phyloP scores from a whole-genome alignment of 139 green algal genomes.

The Micractinium conductrix region DNA sequence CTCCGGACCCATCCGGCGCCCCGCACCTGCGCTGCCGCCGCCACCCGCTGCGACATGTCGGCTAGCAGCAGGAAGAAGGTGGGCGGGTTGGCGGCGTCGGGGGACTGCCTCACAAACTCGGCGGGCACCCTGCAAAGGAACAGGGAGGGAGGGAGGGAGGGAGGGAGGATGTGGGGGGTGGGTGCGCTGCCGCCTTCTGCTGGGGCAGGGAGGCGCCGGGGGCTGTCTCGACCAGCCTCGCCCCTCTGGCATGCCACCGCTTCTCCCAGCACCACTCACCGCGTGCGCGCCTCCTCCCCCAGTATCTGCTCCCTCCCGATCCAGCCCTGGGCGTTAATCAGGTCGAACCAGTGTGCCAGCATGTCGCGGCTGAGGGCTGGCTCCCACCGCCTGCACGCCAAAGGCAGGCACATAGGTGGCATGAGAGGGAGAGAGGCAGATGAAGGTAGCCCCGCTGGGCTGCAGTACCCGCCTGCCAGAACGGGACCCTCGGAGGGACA shows the following conservation, averaged over 20 bases:
- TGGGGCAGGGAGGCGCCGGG: too few species aligned
- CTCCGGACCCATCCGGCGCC: too few species aligned
- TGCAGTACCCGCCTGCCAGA: too few species aligned
- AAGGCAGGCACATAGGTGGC: not conserved
- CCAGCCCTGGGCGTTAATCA: slow-evolving; percentile 86
- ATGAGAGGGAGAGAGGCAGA: not conserved
- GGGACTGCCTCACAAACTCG: slow-evolving; percentile 91
- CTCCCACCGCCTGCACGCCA: slow-evolving; percentile 67
- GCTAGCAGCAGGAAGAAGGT: slow-evolving; percentile 88
- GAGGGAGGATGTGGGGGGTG: not conserved
- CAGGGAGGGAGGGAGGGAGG: not conserved
- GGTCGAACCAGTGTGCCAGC: slow-evolving; percentile 93
- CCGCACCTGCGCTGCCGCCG: slow-evolving; percentile 24
- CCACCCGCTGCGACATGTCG: slow-evolving; percentile 59
- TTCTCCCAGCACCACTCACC: not conserved
- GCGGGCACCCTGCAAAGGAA: slow-evolving; percentile 72
- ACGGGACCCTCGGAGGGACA: too few species aligned
- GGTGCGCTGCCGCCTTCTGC: too few species aligned
- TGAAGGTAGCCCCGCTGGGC: too few species aligned
- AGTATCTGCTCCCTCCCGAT: slow-evolving; percentile 85
- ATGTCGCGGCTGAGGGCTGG: slow-evolving; percentile 72
- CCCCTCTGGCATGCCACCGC: not conserved
- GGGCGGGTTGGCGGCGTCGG: slow-evolving; percentile 89
- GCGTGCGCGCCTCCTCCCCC: slow-evolving; percentile 70
- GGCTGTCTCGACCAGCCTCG: too few species aligned